Percentiles rank a stretch among this genome's conserved stretches.
These are phyloP conservation scores for Bothriochloa decipiens DNA, from an alignment of 176 grass and related monocot genomes.

Conservation along the genomic window DNA sequence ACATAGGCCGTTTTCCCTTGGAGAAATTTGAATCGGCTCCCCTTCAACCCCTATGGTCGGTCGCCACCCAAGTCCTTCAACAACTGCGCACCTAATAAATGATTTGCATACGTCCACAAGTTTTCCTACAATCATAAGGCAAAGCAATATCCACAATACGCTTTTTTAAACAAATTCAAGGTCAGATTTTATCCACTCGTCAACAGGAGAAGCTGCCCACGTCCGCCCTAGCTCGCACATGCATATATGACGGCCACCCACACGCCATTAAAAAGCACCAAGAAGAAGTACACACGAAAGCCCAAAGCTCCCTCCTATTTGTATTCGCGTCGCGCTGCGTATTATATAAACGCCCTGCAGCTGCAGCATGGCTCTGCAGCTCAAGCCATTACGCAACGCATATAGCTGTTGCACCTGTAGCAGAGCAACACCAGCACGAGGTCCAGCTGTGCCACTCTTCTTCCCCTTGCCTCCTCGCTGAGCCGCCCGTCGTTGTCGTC, in stretches of 20 bases:
- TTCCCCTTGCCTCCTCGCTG: background rate
- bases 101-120: no score
- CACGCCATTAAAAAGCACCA: background rate
- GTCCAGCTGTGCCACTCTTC: background rate
- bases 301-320: background rate
- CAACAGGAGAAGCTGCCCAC: no score
- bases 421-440: background rate
- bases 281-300: constrained; percentile 1
- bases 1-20: no score
- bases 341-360: background rate
- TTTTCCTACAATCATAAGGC: no score
- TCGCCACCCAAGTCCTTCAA: no score
- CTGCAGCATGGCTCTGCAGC: background rate
- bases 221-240: background rate
- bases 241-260: background rate
- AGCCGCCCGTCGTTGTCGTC: background rate
- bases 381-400: constrained; percentile 17
- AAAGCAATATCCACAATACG: no score
- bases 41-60: no score
- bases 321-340: background rate
- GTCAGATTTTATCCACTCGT: no score
- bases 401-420: background rate
- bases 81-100: no score
- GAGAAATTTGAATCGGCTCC: no score
- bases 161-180: no score